phyloP scores from a whole-genome alignment of 1,284 basidiomycete genomes.

The Rhodotorula glutinis region DNA sequence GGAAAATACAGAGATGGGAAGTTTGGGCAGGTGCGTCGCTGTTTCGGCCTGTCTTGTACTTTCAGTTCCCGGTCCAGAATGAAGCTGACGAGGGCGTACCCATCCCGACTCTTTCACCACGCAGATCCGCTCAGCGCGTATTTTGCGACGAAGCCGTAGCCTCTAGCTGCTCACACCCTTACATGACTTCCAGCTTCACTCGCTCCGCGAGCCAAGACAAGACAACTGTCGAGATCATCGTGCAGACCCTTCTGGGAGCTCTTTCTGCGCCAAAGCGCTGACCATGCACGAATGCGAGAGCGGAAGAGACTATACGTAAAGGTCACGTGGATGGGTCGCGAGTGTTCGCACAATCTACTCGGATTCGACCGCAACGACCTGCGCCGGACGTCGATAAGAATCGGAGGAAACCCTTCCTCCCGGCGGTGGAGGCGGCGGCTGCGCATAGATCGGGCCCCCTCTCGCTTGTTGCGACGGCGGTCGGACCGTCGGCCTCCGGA shows the following conservation, averaged over 20 bases:
- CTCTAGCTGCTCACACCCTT: background rate
- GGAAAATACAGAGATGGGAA: slow-evolving; percentile 9
- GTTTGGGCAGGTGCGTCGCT: slow-evolving; percentile 17
- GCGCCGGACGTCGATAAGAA: no score
- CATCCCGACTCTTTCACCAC: background rate
- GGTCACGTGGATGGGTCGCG: no score
- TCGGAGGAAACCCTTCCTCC: background rate
- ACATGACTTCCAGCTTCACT: no score
- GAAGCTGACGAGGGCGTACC: background rate
- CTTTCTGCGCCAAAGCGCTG: no score
- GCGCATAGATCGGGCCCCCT: background rate
- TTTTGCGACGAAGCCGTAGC: slow-evolving; percentile 3
- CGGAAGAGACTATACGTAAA: no score
- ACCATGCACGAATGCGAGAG: no score
- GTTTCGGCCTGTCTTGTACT: background rate
- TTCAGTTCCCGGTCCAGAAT: no score
- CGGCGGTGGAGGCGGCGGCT: background rate
- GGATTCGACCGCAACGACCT: no score
- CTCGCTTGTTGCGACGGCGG: background rate
- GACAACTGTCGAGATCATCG: no score
- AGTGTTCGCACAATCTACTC: no score
- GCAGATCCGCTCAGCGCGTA: slow-evolving; percentile 6
- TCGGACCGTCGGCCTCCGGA: background rate
- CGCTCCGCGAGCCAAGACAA: no score
- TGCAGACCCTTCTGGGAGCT: no score